A percentile compares a stretch with the other conserved stretches of the same genome.
Conservation (phyloP, 1,139 yeast genomes). For the Candida glucosophila region DNA sequence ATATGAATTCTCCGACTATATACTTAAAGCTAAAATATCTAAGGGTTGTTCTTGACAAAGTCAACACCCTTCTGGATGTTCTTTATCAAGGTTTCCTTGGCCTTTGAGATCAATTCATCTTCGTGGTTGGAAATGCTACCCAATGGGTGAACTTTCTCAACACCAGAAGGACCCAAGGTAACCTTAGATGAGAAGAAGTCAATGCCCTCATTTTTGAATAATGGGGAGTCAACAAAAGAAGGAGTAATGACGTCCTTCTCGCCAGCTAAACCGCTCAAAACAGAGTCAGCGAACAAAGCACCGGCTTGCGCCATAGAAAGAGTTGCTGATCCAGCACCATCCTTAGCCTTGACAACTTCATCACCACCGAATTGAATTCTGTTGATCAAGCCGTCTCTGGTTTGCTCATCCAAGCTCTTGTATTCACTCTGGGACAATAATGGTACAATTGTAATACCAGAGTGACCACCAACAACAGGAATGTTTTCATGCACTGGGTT, state of each 20-base stretch:
- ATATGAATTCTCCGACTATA: too few relatives aligned
- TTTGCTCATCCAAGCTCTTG: constrained; percentile 39
- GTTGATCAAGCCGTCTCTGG: constrained; percentile 63
- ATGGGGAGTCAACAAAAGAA: constrained; percentile 41
- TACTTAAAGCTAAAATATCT: constrained; percentile 7
- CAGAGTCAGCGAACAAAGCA: constrained; percentile 62
- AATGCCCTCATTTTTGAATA: constrained; percentile 42
- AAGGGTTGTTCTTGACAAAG: constrained; percentile 46
- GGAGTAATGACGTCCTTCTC: constrained; percentile 42
- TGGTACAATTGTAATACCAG: constrained; percentile 92
- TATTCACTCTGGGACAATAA: constrained; percentile 61
- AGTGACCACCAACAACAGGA: constrained; percentile 94
- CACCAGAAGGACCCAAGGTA: constrained; percentile 50
- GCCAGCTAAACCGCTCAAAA: constrained; percentile 49
- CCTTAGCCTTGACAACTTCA: constrained; percentile 92
- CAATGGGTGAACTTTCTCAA: constrained; percentile 47
- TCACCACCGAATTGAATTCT: constrained; percentile 97
- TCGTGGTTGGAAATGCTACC: constrained; percentile 49
- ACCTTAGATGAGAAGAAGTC: constrained; percentile 62
- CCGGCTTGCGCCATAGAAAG: constrained; percentile 97
- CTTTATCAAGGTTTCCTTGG: constrained; percentile 46
- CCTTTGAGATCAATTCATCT: constrained; percentile 45
- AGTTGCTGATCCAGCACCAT: constrained; percentile 92
- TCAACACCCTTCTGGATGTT: constrained; percentile 55
- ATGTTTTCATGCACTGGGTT: constrained; percentile 56